Percentiles rank a stretch among this genome's conserved stretches.
These are phyloP conservation scores for Puccinia coronata DNA, from an alignment of 1,284 basidiomycete genomes.

Conservation along the genomic window DNA sequence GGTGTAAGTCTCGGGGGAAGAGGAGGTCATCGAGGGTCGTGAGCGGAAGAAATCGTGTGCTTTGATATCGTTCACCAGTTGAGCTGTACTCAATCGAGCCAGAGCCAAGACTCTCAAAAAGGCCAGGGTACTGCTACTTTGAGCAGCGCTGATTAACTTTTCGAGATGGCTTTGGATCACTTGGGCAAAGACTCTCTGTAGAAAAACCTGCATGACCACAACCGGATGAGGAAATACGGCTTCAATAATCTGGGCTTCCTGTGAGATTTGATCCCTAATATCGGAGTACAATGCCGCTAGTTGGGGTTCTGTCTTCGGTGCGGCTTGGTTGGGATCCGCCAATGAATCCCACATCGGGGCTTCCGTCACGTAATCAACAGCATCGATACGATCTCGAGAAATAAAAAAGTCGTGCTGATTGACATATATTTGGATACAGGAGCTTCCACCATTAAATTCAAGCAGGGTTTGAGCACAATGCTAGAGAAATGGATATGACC, in stretches of 20 bases:
- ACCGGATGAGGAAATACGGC: slow-evolving; percentile 97
- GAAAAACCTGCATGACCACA: slow-evolving; percentile 97
- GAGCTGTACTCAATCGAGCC: slow-evolving; percentile 75
- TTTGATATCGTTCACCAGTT: slow-evolving; percentile 88
- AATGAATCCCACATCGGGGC: slow-evolving; percentile 73
- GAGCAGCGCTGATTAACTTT: slow-evolving; percentile 72
- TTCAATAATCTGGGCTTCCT: slow-evolving; percentile 96
- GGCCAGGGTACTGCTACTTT: slow-evolving; percentile 77
- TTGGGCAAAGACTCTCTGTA: slow-evolving; percentile 97
- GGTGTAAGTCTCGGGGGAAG: slow-evolving; percentile 33
- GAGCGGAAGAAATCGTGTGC: slow-evolving; percentile 74
- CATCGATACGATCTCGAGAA: slow-evolving; percentile 68
- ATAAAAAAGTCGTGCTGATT: slow-evolving; percentile 99
- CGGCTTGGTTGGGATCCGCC: slow-evolving; percentile 73
- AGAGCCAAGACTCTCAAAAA: slow-evolving; percentile 89
- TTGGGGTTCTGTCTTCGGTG: slow-evolving; percentile 79
- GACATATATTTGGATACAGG: slow-evolving; percentile 97
- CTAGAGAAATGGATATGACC: slow-evolving; percentile 61
- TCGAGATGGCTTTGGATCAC: slow-evolving; percentile 95
- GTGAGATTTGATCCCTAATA: slow-evolving; percentile 85
- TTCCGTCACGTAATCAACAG: slow-evolving; percentile 56
- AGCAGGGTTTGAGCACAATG: slow-evolving; percentile 95
- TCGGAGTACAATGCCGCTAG: slow-evolving; percentile 79
- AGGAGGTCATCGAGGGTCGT: slow-evolving; percentile 58
- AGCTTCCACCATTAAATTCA: slow-evolving; percentile 95